Conservation (phyloP, 208 protist genomes). For the Phytomonas serpens region DNA sequence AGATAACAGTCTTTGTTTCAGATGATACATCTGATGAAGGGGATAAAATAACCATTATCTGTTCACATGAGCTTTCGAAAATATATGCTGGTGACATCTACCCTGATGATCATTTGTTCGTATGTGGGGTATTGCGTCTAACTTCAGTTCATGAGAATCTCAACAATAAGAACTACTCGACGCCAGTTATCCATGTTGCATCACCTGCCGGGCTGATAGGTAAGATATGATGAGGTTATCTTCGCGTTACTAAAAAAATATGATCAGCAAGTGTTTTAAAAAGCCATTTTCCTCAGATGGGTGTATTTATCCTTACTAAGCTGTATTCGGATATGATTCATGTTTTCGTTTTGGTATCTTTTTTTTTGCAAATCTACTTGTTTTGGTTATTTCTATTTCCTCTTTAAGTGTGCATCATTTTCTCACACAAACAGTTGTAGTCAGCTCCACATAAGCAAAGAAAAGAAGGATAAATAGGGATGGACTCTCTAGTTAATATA, state of each 20-base stretch:
- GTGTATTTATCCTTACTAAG: not conserved
- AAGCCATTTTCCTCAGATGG: not conserved
- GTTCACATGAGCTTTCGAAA: constrained; percentile 17
- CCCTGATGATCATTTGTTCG: constrained; percentile 45
- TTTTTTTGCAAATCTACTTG: constrained; percentile 1
- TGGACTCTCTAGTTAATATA: constrained; percentile 20
- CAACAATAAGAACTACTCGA: constrained; percentile 41
- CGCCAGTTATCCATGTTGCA: constrained; percentile 53
- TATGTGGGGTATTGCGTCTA: constrained; percentile 51
- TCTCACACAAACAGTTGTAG: constrained; percentile 3
- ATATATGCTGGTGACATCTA: constrained; percentile 15
- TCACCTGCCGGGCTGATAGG: constrained; percentile 31
- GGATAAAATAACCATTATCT: constrained; percentile 56
- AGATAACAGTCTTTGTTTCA: constrained; percentile 49
- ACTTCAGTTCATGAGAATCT: constrained; percentile 39
- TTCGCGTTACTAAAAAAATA: not conserved
- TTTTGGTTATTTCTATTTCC: constrained; percentile 4
- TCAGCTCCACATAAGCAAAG: not conserved
- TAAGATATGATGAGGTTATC: constrained; percentile 8
- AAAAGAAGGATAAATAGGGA: constrained; percentile 4
- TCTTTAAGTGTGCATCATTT: constrained; percentile 18
- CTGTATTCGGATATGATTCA: not conserved
- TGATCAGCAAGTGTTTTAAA: not conserved
- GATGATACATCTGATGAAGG: constrained; percentile 17
- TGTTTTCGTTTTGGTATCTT: not conserved